phyloP scores from a whole-genome alignment of 495 filamentous ascomycete genomes.

The Aspergillus ostianus region DNA sequence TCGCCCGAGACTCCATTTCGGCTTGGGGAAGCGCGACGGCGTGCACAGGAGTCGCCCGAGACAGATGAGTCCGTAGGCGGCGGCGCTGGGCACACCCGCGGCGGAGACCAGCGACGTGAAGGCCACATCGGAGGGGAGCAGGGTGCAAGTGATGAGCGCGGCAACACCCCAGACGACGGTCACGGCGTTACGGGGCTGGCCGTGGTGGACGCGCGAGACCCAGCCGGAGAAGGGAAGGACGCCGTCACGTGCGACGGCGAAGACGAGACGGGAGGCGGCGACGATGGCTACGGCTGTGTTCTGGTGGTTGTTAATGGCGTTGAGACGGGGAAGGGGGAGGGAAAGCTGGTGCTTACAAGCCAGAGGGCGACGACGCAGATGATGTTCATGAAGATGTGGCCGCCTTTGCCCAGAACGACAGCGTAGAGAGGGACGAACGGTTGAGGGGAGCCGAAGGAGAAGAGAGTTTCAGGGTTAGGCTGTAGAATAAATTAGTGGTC shows the following conservation, averaged over 20 bases:
- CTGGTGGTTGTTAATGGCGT: constrained; percentile 20
- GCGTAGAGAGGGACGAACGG: constrained; percentile 56
- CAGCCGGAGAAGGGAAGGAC: constrained; percentile 56
- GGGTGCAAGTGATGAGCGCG: constrained; percentile 50
- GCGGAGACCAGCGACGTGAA: constrained; percentile 55
- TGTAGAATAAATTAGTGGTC: constrained; percentile 14
- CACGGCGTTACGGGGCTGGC: constrained; percentile 54
- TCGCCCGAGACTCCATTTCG: constrained; percentile 43
- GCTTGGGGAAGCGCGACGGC: constrained; percentile 44
- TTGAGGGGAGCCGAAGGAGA: constrained; percentile 49
- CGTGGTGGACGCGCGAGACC: constrained; percentile 50
- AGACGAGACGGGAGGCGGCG: constrained; percentile 55
- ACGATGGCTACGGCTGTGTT: constrained; percentile 56
- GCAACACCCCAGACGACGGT: constrained; percentile 53
- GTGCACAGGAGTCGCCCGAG: constrained; percentile 51
- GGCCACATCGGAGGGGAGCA: constrained; percentile 51
- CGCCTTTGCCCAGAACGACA: constrained; percentile 49
- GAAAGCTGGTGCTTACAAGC: constrained; percentile 38
- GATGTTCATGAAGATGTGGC: constrained; percentile 55
- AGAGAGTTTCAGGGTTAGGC: constrained; percentile 38
- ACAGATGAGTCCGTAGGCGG: constrained; percentile 54
- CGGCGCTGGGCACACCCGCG: constrained; percentile 50
- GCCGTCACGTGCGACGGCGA: constrained; percentile 55
- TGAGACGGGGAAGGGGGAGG: not conserved
- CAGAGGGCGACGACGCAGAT: constrained; percentile 50